A percentile compares a stretch with the other conserved stretches of the same genome.
phyloP scores from a whole-genome alignment of 495 filamentous ascomycete species.

The Tuber melanosporum region DNA sequence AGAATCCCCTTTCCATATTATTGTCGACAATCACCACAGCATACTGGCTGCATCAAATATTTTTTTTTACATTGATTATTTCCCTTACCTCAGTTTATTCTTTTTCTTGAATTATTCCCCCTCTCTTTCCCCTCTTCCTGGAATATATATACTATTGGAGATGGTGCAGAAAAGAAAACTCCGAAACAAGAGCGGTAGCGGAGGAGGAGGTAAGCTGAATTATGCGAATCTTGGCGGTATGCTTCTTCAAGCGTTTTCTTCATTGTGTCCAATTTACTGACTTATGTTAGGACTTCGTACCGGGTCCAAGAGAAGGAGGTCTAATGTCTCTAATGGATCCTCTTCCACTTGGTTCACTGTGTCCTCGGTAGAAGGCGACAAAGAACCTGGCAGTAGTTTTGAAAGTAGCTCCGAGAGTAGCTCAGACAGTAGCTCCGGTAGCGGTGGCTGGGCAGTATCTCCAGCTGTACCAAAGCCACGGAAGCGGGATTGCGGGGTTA shows the following conservation, averaged over 20 bases:
- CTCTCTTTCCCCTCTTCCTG: background rate
- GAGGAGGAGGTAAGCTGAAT: background rate
- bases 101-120: background rate
- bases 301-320: background rate
- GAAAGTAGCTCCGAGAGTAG: background rate
- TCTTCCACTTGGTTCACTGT: background rate
- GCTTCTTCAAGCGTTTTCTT: background rate
- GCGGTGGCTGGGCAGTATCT: background rate
- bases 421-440: background rate
- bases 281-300: background rate
- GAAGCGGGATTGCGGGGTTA: background rate
- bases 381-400: background rate
- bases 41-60: background rate
- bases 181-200: background rate
- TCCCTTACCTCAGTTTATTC: background rate
- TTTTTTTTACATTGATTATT: background rate
- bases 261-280: background rate
- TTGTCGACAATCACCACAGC: background rate
- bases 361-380: background rate
- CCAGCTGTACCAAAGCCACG: background rate
- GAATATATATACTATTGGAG: background rate
- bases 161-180: background rate
- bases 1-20: background rate
- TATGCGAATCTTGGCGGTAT: background rate
- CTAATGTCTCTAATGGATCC: background rate